These are phyloP conservation scores for Boletus sensibilis DNA, from an alignment of 768 basidiomycete species.

Conservation along the genomic window DNA sequence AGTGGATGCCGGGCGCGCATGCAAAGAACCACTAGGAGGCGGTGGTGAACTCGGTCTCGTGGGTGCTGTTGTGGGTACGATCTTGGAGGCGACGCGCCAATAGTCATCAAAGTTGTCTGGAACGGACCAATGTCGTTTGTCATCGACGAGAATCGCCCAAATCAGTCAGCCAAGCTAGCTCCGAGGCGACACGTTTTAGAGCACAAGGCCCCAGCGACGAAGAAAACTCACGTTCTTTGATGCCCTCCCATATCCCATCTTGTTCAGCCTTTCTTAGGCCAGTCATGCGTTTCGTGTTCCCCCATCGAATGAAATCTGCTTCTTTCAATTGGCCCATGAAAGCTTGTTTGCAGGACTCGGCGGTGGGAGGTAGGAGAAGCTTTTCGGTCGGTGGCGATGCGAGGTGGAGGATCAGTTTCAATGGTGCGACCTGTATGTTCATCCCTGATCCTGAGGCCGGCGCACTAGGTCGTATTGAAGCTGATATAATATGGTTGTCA, in stretches of 20 bases:
- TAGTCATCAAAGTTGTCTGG: slow-evolving; percentile 95
- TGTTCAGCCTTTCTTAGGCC: slow-evolving; percentile 87
- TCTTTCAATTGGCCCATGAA: slow-evolving; percentile 97
- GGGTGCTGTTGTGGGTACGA: slow-evolving; percentile 77
- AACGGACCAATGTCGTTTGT: slow-evolving; percentile 9
- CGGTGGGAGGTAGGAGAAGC: slow-evolving; percentile 72
- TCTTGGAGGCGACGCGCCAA: slow-evolving; percentile 90
- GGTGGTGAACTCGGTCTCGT: slow-evolving; percentile 57
- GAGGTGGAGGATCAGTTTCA: slow-evolving; percentile 84
- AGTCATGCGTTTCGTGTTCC: slow-evolving; percentile 92
- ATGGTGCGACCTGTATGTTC: slow-evolving; percentile 47
- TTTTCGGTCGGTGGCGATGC: slow-evolving; percentile 86
- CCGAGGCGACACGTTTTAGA: slow-evolving; percentile 13
- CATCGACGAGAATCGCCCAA: slow-evolving; percentile 14
- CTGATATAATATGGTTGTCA: slow-evolving; percentile 73
- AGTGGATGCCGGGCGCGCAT: slow-evolving; percentile 61
- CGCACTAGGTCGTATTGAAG: slow-evolving; percentile 46
- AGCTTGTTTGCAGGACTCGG: slow-evolving; percentile 87
- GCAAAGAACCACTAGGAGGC: slow-evolving; percentile 56
- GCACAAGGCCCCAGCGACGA: slow-evolving; percentile 18
- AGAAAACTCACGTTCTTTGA: slow-evolving; percentile 80
- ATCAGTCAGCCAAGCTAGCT: slow-evolving; percentile 25
- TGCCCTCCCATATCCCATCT: slow-evolving; percentile 96
- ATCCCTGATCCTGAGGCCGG: slow-evolving; percentile 41
- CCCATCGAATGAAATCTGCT: slow-evolving; percentile 96